phyloP scores from a whole-genome alignment of 1,139 yeast species.

The Zygoascus sp. region DNA sequence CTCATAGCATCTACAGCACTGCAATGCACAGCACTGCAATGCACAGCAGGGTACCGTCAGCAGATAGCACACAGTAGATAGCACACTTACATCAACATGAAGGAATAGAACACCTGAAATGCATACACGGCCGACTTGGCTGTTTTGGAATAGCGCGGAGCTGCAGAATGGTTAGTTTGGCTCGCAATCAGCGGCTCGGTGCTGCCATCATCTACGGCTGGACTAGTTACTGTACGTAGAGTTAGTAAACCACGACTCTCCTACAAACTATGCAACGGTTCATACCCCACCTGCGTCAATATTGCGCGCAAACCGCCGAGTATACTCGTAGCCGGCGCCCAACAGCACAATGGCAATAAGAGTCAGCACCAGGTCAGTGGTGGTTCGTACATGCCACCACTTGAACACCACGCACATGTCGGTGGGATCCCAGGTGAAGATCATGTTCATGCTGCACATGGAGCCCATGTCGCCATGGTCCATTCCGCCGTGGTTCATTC shows the following conservation, averaged over 20 bases:
- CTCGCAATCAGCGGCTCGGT: not conserved
- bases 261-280: not conserved
- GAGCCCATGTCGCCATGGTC: conserved; percentile 36
- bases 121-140: conserved; percentile 50
- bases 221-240: too few relatives aligned
- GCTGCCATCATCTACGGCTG: not conserved
- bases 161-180: conserved; percentile 2
- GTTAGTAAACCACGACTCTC: not conserved
- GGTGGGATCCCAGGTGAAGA: conserved; percentile 77
- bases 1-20: too few relatives aligned
- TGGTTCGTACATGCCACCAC: conserved; percentile 73
- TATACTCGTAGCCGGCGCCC: conserved; percentile 59
- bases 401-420: conserved; percentile 66
- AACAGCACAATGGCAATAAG: conserved; percentile 47
- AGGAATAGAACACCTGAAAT: conserved; percentile 70
- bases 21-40: too few relatives aligned
- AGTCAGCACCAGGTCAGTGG: conserved; percentile 49
- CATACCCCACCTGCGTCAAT: conserved; percentile 16
- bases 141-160: conserved; percentile 12
- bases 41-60: too few relatives aligned
- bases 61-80: too few relatives aligned
- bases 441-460: conserved; percentile 68
- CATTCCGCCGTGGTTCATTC: conserved; percentile 23
- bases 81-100: conserved; percentile 56
- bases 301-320: conserved; percentile 34